Evolutionary conservation across 2,329 filamentous ascomycete genomes (phyloP).

Genomic region (Phaeomoniella chlamydospora): DNA sequence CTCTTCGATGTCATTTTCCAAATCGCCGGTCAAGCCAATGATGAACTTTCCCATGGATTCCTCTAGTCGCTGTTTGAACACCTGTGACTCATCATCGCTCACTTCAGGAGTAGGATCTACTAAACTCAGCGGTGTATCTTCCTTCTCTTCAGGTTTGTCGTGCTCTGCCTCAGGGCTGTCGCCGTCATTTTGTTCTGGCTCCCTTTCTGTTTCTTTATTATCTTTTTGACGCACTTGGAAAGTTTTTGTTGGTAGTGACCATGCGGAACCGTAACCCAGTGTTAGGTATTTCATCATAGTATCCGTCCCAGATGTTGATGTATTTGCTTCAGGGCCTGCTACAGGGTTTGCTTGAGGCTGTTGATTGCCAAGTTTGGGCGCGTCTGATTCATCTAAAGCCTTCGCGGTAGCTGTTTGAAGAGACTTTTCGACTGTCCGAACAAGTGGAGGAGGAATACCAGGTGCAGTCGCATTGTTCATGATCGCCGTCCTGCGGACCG

Average conservation of each 20-base stretch:
- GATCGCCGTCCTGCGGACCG: conserved; percentile 8
- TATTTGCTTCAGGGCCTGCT: conserved; percentile 7
- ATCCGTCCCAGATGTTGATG: conserved; percentile 15
- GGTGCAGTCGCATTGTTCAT: conserved; percentile 14
- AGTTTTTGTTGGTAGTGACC: conserved; percentile 23
- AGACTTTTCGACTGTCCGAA: conserved; percentile 14
- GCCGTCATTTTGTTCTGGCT: neutral
- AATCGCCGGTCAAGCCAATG: conserved; percentile 26
- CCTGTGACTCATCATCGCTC: conserved; percentile 9
- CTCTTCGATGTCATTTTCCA: conserved; percentile 16
- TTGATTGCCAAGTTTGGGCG: neutral
- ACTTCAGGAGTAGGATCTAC: conserved; percentile 11
- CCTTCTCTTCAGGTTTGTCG: neutral
- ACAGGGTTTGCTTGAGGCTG: conserved; percentile 1
- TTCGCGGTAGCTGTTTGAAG: conserved; percentile 8
- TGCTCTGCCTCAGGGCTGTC: neutral
- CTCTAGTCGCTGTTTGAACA: conserved; percentile 10
- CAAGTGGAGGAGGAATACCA: conserved; percentile 28
- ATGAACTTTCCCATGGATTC: conserved; percentile 21
- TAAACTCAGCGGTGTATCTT: conserved; percentile 2
- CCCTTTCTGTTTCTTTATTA: neutral
- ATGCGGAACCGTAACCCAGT: conserved; percentile 32
- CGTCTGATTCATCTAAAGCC: conserved; percentile 4
- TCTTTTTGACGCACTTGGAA: conserved; percentile 1
- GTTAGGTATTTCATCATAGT: conserved; percentile 34